Base-by-base conservation (phyloP, 2,329 filamentous ascomycete genomes). In the Beauveria brongniartii region DNA sequence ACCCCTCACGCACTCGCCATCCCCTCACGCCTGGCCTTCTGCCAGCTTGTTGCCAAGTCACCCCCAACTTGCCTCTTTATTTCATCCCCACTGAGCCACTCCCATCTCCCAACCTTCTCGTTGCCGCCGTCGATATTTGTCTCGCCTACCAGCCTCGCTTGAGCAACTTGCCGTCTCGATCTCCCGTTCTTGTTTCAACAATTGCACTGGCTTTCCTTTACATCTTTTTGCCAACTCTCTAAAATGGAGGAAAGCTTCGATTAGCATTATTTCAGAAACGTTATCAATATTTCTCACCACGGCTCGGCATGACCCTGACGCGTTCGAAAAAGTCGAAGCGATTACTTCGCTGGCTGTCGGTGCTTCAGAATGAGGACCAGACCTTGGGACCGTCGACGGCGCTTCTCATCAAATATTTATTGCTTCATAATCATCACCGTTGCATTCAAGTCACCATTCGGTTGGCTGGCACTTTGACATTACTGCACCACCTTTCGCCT, bases 321-420 rank as follows among this genome's bases (percentile, higher is more conserved):
- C 64, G 61, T 26, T 67, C 65, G 52, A 66, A 64, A 60, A 63
- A 68, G 54, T 72, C 75, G 8, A 68, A 69, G 26, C 77, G 77
- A 62, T 69, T 78, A 22, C 59, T 70, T 40, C 76, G 75, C 41
- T 68, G 64, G 52, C 63, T 70, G 34, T 69, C 66, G 43, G 62
- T 59, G 28, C 63, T 65, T 10, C 77, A 79, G 63, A 69, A 77
- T 30, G 67, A 76, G 61, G 71, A 73, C 2, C 73, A 78, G 64
- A 68, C 67, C 50, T 68, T 77, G 63, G 70, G 73, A 67, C 65
- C 63, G 46, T 68, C 67, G 26, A 62, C 64, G 51, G 68, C 65
- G 60, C 66, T 65, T n/a, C 67, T 69, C 59, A 69, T 70, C 62
- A 65, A 68, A 67, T 67, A 70, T 67, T 69, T 66, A 66, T 69